Evolutionary conservation across 208 protist species (phyloP).

Genomic region (Naegleria fowleri): DNA sequence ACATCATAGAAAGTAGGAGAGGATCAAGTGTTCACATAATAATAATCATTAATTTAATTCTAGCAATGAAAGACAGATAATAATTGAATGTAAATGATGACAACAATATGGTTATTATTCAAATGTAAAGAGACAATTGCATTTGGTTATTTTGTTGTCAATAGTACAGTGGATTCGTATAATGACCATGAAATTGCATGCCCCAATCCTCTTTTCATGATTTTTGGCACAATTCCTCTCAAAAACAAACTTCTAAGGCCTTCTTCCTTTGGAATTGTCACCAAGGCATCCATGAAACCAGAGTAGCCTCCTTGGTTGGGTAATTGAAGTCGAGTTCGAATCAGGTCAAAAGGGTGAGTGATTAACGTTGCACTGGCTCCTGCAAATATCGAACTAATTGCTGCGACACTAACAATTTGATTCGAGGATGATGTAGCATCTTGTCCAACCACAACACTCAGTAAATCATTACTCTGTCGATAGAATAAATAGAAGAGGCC

Average conservation of each 20-base stretch:
- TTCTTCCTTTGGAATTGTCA: not conserved
- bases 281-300: not conserved
- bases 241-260: not conserved
- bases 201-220: not conserved
- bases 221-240: not conserved
- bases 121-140: too few species aligned
- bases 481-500: not conserved
- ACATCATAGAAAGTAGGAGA: too few species aligned
- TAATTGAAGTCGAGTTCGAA: conserved; percentile 3
- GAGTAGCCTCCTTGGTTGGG: not conserved
- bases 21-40: too few species aligned
- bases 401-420: not conserved
- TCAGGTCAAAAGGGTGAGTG: not conserved
- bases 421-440: not conserved
- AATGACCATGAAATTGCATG: not conserved
- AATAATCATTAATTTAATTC: too few species aligned
- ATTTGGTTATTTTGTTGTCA: not conserved
- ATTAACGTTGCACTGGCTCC: not conserved
- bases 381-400: not conserved
- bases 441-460: not conserved
- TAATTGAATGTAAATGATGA: not conserved
- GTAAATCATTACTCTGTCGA: not conserved
- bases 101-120: too few species aligned
- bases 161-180: not conserved
- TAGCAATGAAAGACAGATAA: too few species aligned